A percentile compares a stretch with the other conserved stretches of the same genome.
These are phyloP conservation scores for Aureobasidium sp. DNA, from an alignment of 2,329 filamentous ascomycete genomes.

Conservation along the genomic window DNA sequence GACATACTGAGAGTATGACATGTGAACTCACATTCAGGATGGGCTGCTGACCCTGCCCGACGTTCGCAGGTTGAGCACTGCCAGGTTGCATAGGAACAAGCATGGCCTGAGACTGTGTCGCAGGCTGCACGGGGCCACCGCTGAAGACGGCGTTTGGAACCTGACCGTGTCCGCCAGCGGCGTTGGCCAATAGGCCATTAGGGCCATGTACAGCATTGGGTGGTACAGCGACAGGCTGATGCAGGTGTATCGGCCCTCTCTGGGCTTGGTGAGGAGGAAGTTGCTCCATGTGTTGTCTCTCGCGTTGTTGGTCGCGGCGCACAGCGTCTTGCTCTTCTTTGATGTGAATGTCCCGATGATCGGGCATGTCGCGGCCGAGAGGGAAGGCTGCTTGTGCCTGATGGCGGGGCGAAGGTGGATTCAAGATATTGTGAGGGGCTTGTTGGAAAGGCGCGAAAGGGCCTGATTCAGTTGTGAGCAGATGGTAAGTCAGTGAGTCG, in stretches of 20 bases:
- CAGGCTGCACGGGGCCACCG: slow-evolving; percentile 61
- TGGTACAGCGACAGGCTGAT: slow-evolving; percentile 78
- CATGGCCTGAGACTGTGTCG: slow-evolving; percentile 38
- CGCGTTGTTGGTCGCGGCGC: slow-evolving; percentile 39
- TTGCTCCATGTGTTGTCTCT: slow-evolving; percentile 58
- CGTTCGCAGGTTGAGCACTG: slow-evolving; percentile 30
- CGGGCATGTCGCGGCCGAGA: slow-evolving; percentile 36
- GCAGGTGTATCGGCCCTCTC: slow-evolving; percentile 79
- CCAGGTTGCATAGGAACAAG: slow-evolving; percentile 38
- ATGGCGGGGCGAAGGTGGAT: slow-evolving; percentile 35
- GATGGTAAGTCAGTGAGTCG: background rate
- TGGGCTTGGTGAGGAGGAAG: slow-evolving; percentile 76
- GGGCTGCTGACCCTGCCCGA: slow-evolving; percentile 73
- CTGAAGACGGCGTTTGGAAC: slow-evolving; percentile 58
- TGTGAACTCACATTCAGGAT: slow-evolving; percentile 58
- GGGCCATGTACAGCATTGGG: slow-evolving; percentile 85
- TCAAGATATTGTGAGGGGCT: slow-evolving; percentile 36
- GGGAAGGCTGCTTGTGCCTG: slow-evolving; percentile 27
- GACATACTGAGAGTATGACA: background rate
- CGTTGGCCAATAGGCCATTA: slow-evolving; percentile 66
- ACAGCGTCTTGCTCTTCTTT: slow-evolving; percentile 51
- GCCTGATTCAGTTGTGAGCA: slow-evolving; percentile 20
- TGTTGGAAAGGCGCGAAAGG: slow-evolving; percentile 35
- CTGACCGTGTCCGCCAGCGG: slow-evolving; percentile 33
- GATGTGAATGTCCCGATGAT: slow-evolving; percentile 41